Evolutionary conservation across 169 alveolate species (phyloP).

Genomic region (Eimeria praecox): DNA sequence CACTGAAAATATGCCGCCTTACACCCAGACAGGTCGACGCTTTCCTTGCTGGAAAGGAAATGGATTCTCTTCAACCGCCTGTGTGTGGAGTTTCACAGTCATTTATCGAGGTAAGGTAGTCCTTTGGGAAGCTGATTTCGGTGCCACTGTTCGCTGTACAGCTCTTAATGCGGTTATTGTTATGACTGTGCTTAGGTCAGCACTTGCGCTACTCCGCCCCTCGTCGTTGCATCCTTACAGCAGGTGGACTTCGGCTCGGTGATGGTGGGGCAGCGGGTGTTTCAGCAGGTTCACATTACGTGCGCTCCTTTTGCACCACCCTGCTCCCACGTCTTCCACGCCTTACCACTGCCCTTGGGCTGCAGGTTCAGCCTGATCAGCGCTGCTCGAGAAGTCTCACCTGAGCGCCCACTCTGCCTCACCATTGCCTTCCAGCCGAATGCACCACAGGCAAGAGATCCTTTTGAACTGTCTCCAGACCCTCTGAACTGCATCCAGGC

Average conservation of each 20-base stretch:
- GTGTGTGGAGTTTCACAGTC: background rate
- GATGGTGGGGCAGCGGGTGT: conserved; percentile 65
- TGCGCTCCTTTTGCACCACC: conserved; percentile 17
- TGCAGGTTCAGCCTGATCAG: conserved; percentile 74
- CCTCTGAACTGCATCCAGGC: background rate
- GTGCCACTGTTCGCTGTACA: background rate
- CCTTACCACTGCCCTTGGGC: conserved; percentile 68
- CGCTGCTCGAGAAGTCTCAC: conserved; percentile 64
- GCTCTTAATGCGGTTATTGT: background rate
- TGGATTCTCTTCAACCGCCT: background rate
- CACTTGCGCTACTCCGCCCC: conserved; percentile 78
- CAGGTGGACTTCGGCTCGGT: conserved; percentile 77
- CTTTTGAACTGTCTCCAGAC: background rate
- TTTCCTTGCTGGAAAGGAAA: conserved; percentile 25
- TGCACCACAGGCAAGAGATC: conserved; percentile 71
- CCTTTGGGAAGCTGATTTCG: background rate
- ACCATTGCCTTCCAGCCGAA: conserved; percentile 71
- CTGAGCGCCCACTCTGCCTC: conserved; percentile 66
- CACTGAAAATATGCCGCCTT: conserved; percentile 46
- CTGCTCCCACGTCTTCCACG: conserved; percentile 28
- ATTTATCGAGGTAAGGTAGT: conserved; percentile 41
- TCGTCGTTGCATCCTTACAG: conserved; percentile 53
- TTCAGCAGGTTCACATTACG: conserved; percentile 29
- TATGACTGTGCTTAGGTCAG: conserved; percentile 22
- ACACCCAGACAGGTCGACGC: conserved; percentile 66